These are phyloP conservation scores for Colletotrichum cordylinicola DNA, from an alignment of 2,329 filamentous ascomycete genomes.

Conservation along the genomic window DNA sequence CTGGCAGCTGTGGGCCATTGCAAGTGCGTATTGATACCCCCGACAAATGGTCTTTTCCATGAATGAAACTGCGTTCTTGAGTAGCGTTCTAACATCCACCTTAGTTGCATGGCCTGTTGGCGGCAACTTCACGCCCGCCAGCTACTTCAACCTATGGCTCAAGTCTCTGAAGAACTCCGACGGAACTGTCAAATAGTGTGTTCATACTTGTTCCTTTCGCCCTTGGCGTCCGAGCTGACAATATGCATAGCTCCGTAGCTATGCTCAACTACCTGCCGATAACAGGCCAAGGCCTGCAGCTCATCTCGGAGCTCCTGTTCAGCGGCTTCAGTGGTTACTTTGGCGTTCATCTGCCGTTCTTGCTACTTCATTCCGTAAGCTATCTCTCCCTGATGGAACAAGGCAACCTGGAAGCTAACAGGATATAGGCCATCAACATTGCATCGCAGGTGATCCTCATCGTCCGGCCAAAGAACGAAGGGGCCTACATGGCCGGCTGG, in stretches of 20 bases:
- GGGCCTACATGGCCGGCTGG: conserved; percentile 13
- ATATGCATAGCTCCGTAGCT: background rate
- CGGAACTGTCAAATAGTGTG: conserved; percentile 8
- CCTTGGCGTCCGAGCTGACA: background rate
- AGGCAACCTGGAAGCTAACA: background rate
- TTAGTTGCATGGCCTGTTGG: conserved; percentile 10
- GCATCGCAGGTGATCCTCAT: conserved; percentile 2
- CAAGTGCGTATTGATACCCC: background rate
- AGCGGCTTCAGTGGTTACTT: conserved; percentile 9
- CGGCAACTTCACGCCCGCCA: conserved; percentile 5
- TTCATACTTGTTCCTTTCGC: rapidly evolving
- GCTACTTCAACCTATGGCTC: conserved; percentile 11
- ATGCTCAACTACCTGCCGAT: conserved; percentile 14
- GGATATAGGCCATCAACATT: background rate
- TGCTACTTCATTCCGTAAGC: background rate
- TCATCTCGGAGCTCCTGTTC: background rate
- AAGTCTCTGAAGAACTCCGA: conserved; percentile 3
- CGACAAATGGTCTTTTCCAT: background rate
- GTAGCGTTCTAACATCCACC: background rate
- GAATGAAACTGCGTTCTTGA: rapidly evolving
- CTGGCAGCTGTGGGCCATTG: conserved; percentile 9
- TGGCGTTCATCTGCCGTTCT: background rate
- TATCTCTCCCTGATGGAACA: rapidly evolving
- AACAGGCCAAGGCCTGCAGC: conserved; percentile 1
- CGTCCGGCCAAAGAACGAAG: background rate